Evolutionary conservation across 441 rosid genomes (phyloP), one percentile per base, ranked within the genome.

Genomic region (Pelargonium cotyledonis): DNA sequence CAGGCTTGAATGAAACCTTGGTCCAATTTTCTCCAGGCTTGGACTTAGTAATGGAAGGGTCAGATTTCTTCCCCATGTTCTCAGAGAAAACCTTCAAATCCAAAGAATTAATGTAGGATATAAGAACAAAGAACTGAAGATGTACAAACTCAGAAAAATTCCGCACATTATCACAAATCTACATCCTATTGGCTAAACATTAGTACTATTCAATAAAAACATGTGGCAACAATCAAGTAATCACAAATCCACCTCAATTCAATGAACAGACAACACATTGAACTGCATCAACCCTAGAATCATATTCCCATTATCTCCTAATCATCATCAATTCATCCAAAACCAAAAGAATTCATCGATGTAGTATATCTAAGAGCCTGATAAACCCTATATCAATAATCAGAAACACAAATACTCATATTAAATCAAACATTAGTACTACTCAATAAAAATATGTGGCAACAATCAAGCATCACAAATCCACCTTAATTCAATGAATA

Each of bases 1-100:
- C 99, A 0, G 97, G 98, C 84, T 81, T 90, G 75, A 88, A 95
- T 0, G 98, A 78, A 12, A 95, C 97, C 77, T 86, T 90, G 6
- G 98, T 95, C 99, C 99, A 95, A 65, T 86, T 92, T 63, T 95
- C 99, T 4, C 69, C 61, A 64, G 76, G 86, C 77, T 75, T 86
- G 76, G 97, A 92, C 76, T 84, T 89, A 21, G 78, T 76, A 55
- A 61, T 61, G 38, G 14, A 31, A 18, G 65, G 38, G 11, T 61
- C 65, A 61, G 65, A 29, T 61, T 61, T 61, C 65, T 61, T 61
- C 40, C 65, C 35, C 65, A 61, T 61, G 1, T 61, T 61, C 35
- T 61, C 40, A 61, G 65, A 61, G 29, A 61, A 61, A 61, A 61
- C 65, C 65, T 21, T 23, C 15, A 23, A 1, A 61, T 55, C 61